Evolutionary conservation across 257 asterid genomes (phyloP).

Genomic region (Nicotiana undulata): DNA sequence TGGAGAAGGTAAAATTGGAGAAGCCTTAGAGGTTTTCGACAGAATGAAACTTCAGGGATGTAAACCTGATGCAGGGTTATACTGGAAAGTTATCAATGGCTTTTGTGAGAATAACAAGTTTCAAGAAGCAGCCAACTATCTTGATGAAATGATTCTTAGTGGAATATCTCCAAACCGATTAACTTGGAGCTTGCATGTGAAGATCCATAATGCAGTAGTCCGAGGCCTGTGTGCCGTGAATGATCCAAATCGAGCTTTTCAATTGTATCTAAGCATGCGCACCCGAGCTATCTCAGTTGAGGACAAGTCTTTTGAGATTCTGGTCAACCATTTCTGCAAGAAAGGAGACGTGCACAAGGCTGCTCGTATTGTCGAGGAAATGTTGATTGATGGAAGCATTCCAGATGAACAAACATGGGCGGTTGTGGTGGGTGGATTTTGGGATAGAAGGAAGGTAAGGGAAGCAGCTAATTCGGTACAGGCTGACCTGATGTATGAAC

Average conservation of each 20-base stretch:
- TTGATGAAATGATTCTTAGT: conserved; percentile 80
- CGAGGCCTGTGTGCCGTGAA: conserved; percentile 47
- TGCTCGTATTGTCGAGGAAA: conserved; percentile 61
- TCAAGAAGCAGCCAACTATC: conserved; percentile 72
- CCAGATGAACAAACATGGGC: conserved; percentile 62
- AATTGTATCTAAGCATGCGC: conserved; percentile 55
- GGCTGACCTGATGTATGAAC: conserved; percentile 32
- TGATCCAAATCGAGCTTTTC: conserved; percentile 54
- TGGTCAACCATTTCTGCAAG: conserved; percentile 43
- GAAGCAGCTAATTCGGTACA: conserved; percentile 51
- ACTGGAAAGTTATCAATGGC: conserved; percentile 54
- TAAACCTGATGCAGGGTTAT: conserved; percentile 88
- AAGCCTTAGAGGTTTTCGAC: conserved; percentile 74
- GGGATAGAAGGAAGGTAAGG: conserved; percentile 54
- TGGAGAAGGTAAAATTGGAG: conserved; percentile 48
- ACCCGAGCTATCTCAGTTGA: conserved; percentile 76
- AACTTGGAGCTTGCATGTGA: conserved; percentile 85
- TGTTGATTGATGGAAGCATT: conserved; percentile 73
- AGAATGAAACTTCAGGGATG: conserved; percentile 86
- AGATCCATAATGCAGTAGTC: conserved; percentile 62
- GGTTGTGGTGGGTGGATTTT: conserved; percentile 45
- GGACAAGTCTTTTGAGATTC: conserved; percentile 43
- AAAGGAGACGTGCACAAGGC: conserved; percentile 64
- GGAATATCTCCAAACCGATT: conserved; percentile 72
- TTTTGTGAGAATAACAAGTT: conserved; percentile 55